Base-by-base conservation (phyloP, 371 early-diverging fungal genomes). In the Thermomucor indicae-seudaticae region DNA sequence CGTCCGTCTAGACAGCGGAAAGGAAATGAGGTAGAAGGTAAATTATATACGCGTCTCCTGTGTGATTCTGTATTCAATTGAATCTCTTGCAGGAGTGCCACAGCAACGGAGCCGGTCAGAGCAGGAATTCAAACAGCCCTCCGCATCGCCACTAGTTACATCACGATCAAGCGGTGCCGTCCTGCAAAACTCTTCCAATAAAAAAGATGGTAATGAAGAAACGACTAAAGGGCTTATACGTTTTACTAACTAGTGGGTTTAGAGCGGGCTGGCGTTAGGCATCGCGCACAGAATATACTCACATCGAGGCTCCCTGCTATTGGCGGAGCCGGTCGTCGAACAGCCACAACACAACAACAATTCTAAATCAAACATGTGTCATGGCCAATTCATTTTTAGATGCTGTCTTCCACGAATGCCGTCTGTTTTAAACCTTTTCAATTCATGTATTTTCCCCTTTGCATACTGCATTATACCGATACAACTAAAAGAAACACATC, bases 41-140 rank as follows among this genome's bases (percentile, higher is more conserved):
- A 51, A 47, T 42, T 39, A 35, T n/a, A n/a, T n/a, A 49, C 47
- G 20, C 27, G 30, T 58, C 20, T 41, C 3, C 43, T 17, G 14
- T n/a, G 14, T 23, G 29, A 31, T 29, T 20, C 4, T 47, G 42
- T 43, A 10, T 47, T 37, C 3, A 56, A 31, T 43, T 52, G 39
- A 53, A 10, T 12, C n/a, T 4, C 12, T 41, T 43, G 17, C 22
- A 45, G 23, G 25, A 23, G 31, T 35, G 34, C 44, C 34, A 14
- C 24, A 49, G 19, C 57, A 60, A 41, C 58, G 61, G 29, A 63
- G 68, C 57, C 61, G 55, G 14, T 65, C 72, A 43, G 72, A 72
- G 53, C 62, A 58, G 51, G 68, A 68, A 57, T 62, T 72, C 58
- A 39, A 52, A 34, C 58, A 59, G 6, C 24, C 47, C 23, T 44